Base-by-base conservation (phyloP, 352 stramenopile genomes). In the Globisporangium camurandrum region DNA sequence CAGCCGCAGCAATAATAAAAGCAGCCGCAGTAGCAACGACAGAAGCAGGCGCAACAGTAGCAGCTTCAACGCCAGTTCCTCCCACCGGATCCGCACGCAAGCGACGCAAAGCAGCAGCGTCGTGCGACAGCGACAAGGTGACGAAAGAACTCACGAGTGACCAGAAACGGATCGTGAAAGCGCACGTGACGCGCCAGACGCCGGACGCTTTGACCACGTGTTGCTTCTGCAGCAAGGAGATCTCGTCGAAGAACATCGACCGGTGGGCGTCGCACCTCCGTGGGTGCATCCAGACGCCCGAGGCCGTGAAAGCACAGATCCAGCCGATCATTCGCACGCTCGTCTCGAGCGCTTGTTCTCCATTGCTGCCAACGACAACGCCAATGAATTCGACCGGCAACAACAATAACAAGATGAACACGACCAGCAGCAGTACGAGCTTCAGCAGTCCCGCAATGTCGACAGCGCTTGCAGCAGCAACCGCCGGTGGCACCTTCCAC, bases 181-280 rank as follows among this genome's bases (percentile, higher is more conserved):
- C 84, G 71, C 74, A 89, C 65, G 71, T 92, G 38, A 72, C 59
- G 34, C 77, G 80, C 48, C 69, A 79, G 49, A 61, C 58, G 19
- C 62, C 68, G 26, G 80, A 88, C 10, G 77, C 73, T 19, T 37
- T 67, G 28, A 67, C 87, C 59, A 92, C 86, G 64, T 92, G 80
- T 62, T 74, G 63, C 60, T 88, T 86, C 62, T 92, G 80, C 59
- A 74, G 85, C 40, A 92, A 92, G 57, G 80, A 92, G 57, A 92
- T 92, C 57, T 67, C 80, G 43, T 86, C 73, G 37, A 84, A 83
- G 54, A 92, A 92, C 54, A 70, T 92, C 1, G 80, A 92, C 47
- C 80, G 80, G 17, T 92, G 80, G 80, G 80, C 75, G 12, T 92
- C 80, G 28, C 80, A 92, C 48, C 47, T 92, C 52, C 80, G 80